These are phyloP conservation scores for Starmerella stellata DNA, from an alignment of 805 yeast genomes.

Conservation along the genomic window DNA sequence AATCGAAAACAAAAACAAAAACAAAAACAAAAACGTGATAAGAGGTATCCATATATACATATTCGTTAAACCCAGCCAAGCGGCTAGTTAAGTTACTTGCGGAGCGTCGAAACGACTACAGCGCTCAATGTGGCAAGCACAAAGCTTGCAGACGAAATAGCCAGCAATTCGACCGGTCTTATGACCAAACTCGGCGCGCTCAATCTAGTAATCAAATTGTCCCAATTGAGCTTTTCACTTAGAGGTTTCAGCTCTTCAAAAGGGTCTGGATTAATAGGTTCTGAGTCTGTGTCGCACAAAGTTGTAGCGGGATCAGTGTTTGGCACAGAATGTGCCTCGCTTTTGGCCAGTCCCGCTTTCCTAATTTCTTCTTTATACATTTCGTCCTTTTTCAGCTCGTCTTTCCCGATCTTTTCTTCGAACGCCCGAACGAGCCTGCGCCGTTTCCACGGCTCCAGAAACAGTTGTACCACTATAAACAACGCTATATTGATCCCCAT, in stretches of 20 bases:
- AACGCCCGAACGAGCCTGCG: constrained; percentile 61
- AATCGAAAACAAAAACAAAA: no score
- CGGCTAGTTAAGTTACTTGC: no score
- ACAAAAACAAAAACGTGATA: no score
- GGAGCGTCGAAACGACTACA: background rate
- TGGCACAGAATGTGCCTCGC: background rate
- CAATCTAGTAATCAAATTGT: background rate
- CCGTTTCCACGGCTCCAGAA: constrained; percentile 91
- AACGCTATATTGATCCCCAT: constrained; percentile 73
- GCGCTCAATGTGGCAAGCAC: background rate
- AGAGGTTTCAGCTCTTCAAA: no score
- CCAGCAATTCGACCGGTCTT: background rate
- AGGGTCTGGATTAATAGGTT: no score
- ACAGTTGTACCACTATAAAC: constrained; percentile 63
- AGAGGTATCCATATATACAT: no score
- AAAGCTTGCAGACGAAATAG: background rate
- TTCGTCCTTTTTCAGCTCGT: background rate
- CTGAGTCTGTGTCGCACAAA: no score
- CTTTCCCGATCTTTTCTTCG: constrained; percentile 45
- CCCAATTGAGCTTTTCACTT: no score
- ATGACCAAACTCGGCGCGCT: background rate
- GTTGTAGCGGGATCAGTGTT: background rate
- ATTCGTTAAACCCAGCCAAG: no score
- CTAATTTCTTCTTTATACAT: background rate
- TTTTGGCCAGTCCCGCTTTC: background rate